Evolutionary conservation across 2,329 filamentous ascomycete genomes (phyloP).

Genomic region (Fusarium sp.): DNA sequence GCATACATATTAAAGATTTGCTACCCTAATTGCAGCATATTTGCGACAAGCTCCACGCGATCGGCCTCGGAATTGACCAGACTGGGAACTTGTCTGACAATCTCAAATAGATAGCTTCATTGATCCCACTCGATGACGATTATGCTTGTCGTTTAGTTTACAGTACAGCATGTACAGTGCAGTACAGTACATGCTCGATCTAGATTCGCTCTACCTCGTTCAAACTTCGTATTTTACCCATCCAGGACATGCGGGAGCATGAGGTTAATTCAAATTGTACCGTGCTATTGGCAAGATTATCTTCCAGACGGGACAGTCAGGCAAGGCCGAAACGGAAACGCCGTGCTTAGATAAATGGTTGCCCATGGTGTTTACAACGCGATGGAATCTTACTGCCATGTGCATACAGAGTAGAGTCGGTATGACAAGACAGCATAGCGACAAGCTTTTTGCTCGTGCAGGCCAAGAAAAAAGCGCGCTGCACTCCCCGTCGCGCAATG

Average conservation of each 20-base stretch:
- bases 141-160: conserved; percentile 12
- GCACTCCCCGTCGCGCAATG: conserved; percentile 26
- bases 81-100: conserved; percentile 34
- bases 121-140: conserved; percentile 33
- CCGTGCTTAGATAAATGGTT: too few relatives aligned
- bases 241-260: too few relatives aligned
- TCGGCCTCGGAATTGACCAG: conserved; percentile 30
- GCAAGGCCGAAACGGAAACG: too few relatives aligned
- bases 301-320: too few relatives aligned
- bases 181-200: background rate
- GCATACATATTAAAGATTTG: conserved; percentile 28
- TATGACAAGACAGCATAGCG: too few relatives aligned
- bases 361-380: too few relatives aligned
- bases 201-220: conserved; percentile 18
- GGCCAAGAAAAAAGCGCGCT: conserved; percentile 1
- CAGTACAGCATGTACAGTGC: background rate
- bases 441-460: conserved; percentile 22
- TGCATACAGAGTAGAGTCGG: too few relatives aligned
- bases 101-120: conserved; percentile 28
- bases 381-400: too few relatives aligned
- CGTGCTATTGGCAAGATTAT: too few relatives aligned
- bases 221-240: too few relatives aligned
- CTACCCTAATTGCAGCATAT: conserved; percentile 17
- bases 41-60: conserved; percentile 35
- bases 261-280: too few relatives aligned